Conservation (phyloP, 345 rosid species). For the Pugionium dolabratum region DNA sequence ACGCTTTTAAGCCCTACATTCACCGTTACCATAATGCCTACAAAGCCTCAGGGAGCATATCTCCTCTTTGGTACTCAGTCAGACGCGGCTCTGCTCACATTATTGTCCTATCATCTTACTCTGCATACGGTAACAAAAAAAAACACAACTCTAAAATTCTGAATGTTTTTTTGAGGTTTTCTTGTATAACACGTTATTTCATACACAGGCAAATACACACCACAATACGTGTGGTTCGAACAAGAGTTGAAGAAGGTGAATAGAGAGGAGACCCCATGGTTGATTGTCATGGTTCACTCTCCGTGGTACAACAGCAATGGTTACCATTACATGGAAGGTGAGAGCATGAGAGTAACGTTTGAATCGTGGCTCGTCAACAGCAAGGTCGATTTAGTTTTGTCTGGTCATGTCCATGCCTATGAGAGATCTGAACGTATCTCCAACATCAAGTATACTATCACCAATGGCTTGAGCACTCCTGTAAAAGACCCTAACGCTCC, state of each 20-base stretch:
- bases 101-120: slow-evolving; percentile 52
- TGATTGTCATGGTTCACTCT: slow-evolving; percentile 36
- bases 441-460: slow-evolving; percentile 50
- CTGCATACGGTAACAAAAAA: slow-evolving; percentile 47
- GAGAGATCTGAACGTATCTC: slow-evolving; percentile 60
- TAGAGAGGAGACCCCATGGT: slow-evolving; percentile 45
- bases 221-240: slow-evolving; percentile 42
- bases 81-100: slow-evolving; percentile 50
- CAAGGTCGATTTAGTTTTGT: slow-evolving; percentile 51
- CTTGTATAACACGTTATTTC: slow-evolving; percentile 1
- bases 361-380: slow-evolving; percentile 48
- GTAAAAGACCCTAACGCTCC: slow-evolving; percentile 54
- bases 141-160: background rate
- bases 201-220: slow-evolving; percentile 42
- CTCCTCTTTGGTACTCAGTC: slow-evolving; percentile 59
- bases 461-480: slow-evolving; percentile 51
- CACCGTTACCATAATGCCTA: slow-evolving; percentile 43
- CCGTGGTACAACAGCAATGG: slow-evolving; percentile 44
- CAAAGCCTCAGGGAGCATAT: slow-evolving; percentile 43
- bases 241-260: slow-evolving; percentile 46
- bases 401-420: slow-evolving; percentile 56
- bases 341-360: slow-evolving; percentile 49
- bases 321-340: slow-evolving; percentile 57
- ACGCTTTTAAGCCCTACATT: slow-evolving; percentile 44
- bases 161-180: background rate